Base-by-base conservation (phyloP, 257 asterid genomes). In the Capsicum pubescens region DNA sequence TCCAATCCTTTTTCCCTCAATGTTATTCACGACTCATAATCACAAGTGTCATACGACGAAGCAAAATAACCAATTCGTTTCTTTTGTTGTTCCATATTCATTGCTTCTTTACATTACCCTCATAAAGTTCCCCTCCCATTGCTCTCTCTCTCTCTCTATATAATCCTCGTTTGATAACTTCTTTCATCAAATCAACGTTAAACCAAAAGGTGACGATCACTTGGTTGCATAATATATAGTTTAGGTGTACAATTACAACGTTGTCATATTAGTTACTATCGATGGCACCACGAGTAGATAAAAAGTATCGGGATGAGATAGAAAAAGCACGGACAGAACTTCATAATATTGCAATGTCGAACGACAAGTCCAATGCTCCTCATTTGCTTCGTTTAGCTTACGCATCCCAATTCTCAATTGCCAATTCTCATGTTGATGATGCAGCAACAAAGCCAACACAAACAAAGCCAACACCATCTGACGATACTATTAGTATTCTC, bases 331-430 rank as follows among this genome's bases (percentile, higher is more conserved):
- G 93, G 2, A 77, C 88, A 79, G 91, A 91, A 64, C 94, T 94
- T 32, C 81, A 90, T 85, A 90, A 91, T 48, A 91, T 93, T 83
- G 90, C 11, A 5, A 10, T 92, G 84, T 88, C 87, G 44, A 58
- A 87, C 90, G 88, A 89, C 80, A 89, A 86, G 48, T 77, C 2
- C n/a, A 92, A 92, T 59, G 97, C 98, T 44, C 94, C 92, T 2
- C 88, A 92, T 79, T 88, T 94, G 92, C 97, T 94, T 82, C 97
- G 98, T 14, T 87, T 92, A 88, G 97, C 98, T 90, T 94, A 91
- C 81, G 54, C 9, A 69, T 76, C 21, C 9, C 64, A 77, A 77
- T 77, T 44, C 58, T 6, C 70, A 12, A 55, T 14, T 26, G 10
- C 42, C 36, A 59, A 21, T 14, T 66, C 7, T 61, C 58, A 64